Conservation (phyloP, 192 early-diverging fungal species). For the Backusella mclennaniae region DNA sequence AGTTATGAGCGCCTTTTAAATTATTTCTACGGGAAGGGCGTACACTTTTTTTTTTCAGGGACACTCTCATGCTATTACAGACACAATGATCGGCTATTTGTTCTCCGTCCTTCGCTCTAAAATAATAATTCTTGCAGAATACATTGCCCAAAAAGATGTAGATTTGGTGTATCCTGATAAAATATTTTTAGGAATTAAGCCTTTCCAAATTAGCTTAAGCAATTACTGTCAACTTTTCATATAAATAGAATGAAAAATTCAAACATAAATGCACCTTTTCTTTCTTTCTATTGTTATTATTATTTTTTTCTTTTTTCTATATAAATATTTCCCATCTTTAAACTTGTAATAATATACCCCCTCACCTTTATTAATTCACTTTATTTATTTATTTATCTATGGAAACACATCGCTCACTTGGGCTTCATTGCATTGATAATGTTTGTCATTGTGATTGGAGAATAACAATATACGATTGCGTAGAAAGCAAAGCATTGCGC, state of each 20-base stretch:
- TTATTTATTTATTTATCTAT: neutral
- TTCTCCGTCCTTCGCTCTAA: neutral
- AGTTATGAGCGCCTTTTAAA: neutral
- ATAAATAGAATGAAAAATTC: neutral
- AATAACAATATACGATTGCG: constrained; percentile 20
- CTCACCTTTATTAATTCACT: neutral
- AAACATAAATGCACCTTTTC: neutral
- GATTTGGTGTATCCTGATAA: neutral
- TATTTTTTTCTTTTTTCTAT: neutral
- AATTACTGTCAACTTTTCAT: neutral
- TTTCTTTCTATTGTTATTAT: neutral
- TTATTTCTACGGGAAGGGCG: neutral
- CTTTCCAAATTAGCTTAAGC: neutral
- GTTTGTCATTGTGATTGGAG: constrained; percentile 25
- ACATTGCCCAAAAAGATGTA: neutral
- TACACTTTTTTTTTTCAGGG: neutral
- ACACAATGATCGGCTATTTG: neutral
- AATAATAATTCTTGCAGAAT: neutral
- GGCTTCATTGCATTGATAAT: neutral
- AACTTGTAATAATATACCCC: neutral
- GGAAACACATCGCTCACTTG: neutral
- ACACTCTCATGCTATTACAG: neutral
- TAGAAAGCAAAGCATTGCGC: constrained; percentile 14
- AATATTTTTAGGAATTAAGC: neutral
- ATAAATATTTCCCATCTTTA: neutral